Percentiles rank a stretch among this genome's conserved stretches.
Evolutionary conservation across 2,329 filamentous ascomycete species (phyloP).

Genomic region (Ustulina deusta): DNA sequence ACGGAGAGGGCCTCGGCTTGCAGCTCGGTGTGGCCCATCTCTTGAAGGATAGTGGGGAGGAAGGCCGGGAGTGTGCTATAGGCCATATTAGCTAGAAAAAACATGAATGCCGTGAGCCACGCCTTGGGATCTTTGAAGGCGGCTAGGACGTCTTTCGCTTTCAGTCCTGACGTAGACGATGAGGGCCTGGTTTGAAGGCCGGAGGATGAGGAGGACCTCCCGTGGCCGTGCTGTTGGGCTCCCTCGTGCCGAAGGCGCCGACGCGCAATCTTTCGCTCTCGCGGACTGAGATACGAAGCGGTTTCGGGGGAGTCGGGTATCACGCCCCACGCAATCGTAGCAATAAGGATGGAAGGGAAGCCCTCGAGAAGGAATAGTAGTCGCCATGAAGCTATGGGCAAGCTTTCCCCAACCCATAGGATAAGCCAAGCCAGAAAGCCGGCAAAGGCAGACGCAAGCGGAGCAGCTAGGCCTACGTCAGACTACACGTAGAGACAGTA

Average conservation of each 20-base stretch:
- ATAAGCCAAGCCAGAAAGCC: slow-evolving; percentile 84
- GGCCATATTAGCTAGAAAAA: slow-evolving; percentile 88
- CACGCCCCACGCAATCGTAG: slow-evolving; percentile 77
- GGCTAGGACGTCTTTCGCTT: slow-evolving; percentile 67
- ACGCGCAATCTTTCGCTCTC: slow-evolving; percentile 77
- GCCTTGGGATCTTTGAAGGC: slow-evolving; percentile 74
- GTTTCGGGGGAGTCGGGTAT: slow-evolving; percentile 81
- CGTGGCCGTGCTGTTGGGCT: slow-evolving; percentile 25
- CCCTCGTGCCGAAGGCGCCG: slow-evolving; percentile 72
- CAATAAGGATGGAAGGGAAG: slow-evolving; percentile 82
- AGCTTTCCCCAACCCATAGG: slow-evolving; percentile 71
- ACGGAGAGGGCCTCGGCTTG: slow-evolving; percentile 82
- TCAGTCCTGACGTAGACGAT: slow-evolving; percentile 54
- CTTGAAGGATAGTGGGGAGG: slow-evolving; percentile 80
- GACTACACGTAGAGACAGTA: not conserved
- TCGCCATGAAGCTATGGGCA: slow-evolving; percentile 85
- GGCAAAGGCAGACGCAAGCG: slow-evolving; percentile 83
- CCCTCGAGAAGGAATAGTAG: slow-evolving; percentile 86
- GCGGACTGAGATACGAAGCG: slow-evolving; percentile 71
- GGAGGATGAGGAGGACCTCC: slow-evolving; percentile 4
- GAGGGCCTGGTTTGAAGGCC: not conserved
- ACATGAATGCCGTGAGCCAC: slow-evolving; percentile 83
- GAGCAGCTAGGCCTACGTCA: slow-evolving; percentile 72
- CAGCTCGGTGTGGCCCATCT: slow-evolving; percentile 78
- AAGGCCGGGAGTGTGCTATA: slow-evolving; percentile 91